Evolutionary conservation across 2,329 filamentous ascomycete species (phyloP).

Genomic region (Nannizziopsis arthrosporioides): DNA sequence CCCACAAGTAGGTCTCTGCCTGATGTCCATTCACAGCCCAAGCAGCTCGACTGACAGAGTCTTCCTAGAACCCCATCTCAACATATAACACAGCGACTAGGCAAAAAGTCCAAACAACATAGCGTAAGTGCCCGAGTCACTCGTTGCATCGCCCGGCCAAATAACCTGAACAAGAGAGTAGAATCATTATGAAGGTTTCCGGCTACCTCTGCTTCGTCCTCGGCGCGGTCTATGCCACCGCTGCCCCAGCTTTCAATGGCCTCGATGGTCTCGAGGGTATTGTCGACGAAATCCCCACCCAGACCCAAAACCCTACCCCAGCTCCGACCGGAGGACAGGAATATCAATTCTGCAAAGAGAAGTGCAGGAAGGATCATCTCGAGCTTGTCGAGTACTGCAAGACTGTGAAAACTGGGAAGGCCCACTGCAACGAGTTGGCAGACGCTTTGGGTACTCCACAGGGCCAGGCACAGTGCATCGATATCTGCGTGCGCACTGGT

Average conservation of each 20-base stretch:
- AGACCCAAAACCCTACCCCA: background rate
- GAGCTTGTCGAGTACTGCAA: slow-evolving; percentile 6
- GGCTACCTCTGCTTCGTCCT: slow-evolving; percentile 4
- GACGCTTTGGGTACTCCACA: background rate
- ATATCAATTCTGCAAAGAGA: slow-evolving; percentile 1
- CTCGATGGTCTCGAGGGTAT: too few species aligned
- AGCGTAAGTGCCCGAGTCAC: background rate
- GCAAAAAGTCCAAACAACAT: background rate
- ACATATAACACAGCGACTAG: too few species aligned
- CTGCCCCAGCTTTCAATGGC: background rate
- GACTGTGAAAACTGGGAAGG: background rate
- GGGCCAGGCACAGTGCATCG: slow-evolving; percentile 6
- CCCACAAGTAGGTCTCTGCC: background rate
- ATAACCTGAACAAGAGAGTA: background rate
- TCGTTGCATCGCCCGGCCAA: background rate
- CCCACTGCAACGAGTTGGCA: background rate
- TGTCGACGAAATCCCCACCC: background rate
- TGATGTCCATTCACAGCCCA: background rate
- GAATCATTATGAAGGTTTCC: slow-evolving; percentile 9
- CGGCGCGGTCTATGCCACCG: slow-evolving; percentile 6
- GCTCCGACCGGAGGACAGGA: background rate
- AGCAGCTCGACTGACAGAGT: too few species aligned
- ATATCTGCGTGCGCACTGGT: slow-evolving; percentile 4
- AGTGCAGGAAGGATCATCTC: slow-evolving; percentile 4
- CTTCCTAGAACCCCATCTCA: too few species aligned